A percentile compares a stretch with the other conserved stretches of the same genome.
Conservation (phyloP, 2,329 filamentous ascomycete genomes). For the Aspergillus chevalieri region DNA sequence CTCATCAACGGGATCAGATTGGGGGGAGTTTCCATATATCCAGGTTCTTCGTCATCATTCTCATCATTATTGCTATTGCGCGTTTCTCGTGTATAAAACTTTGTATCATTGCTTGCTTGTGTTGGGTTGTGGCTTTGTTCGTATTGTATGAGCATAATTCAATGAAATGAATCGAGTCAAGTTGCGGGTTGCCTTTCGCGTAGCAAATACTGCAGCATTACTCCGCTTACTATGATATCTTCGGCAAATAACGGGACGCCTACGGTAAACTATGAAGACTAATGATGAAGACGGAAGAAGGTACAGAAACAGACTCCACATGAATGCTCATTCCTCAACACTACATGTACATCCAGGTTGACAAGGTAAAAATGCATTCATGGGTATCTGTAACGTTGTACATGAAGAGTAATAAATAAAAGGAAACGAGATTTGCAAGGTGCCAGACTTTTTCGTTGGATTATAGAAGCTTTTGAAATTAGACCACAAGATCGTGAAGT, state of each 20-base stretch:
- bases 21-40: constrained; percentile 6
- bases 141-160: constrained; percentile 2
- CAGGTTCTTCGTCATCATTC: constrained; percentile 1
- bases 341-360: constrained; percentile 16
- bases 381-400: constrained; percentile 35
- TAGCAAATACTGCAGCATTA: too few relatives aligned
- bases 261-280: background rate
- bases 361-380: constrained; percentile 32
- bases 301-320: constrained; percentile 14
- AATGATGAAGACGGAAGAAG: background rate
- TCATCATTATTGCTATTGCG: background rate
- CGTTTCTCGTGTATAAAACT: background rate
- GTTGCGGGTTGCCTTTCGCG: too few relatives aligned
- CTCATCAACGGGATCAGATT: background rate
- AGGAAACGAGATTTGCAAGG: background rate
- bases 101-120: constrained; percentile 1
- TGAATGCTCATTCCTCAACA: constrained; percentile 19
- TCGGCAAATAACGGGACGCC: background rate
- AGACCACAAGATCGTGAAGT: constrained; percentile 13
- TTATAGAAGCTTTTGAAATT: constrained; percentile 2
- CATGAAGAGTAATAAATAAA: constrained; percentile 15
- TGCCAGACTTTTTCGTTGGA: background rate
- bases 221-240: too few relatives aligned
- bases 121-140: background rate
- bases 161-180: background rate